Conservation (phyloP, 176 grass and related monocot genomes). For the Hsuehochloa calcarea region DNA sequence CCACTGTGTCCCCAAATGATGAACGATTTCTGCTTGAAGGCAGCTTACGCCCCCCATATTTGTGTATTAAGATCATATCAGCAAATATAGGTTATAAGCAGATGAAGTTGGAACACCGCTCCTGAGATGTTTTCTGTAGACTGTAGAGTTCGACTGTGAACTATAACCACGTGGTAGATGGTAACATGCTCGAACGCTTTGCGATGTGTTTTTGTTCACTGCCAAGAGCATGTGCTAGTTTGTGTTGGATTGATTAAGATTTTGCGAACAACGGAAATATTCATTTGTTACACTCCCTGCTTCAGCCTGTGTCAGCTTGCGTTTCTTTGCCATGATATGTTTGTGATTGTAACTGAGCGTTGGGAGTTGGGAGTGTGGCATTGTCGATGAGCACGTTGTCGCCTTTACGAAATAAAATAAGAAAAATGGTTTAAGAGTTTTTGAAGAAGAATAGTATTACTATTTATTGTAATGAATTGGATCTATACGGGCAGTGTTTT, state of each 20-base stretch:
- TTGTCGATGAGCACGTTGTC: too few relatives aligned
- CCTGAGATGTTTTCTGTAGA: constrained; percentile 52
- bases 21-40: constrained; percentile 35
- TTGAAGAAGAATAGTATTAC: too few relatives aligned
- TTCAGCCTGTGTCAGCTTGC: not conserved
- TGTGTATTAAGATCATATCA: constrained; percentile 71
- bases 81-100: constrained; percentile 69
- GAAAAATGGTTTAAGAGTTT: too few relatives aligned
- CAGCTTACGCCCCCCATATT: constrained; percentile 31
- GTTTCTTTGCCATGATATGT: not conserved
- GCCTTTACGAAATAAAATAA: too few relatives aligned
- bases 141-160: constrained; percentile 39
- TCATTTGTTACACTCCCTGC: constrained; percentile 10
- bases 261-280: constrained; percentile 34
- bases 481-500: too few relatives aligned
- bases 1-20: not conserved
- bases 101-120: constrained; percentile 42
- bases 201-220: constrained; percentile 28
- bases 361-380: too few relatives aligned
- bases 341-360: too few relatives aligned
- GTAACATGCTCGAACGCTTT: not conserved
- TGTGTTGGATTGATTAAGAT: constrained; percentile 43
- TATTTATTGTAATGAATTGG: too few relatives aligned
- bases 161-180: constrained; percentile 30
- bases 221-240: constrained; percentile 21